Conservation (phyloP, 768 basidiomycete species). For the Mrakia frigida region DNA sequence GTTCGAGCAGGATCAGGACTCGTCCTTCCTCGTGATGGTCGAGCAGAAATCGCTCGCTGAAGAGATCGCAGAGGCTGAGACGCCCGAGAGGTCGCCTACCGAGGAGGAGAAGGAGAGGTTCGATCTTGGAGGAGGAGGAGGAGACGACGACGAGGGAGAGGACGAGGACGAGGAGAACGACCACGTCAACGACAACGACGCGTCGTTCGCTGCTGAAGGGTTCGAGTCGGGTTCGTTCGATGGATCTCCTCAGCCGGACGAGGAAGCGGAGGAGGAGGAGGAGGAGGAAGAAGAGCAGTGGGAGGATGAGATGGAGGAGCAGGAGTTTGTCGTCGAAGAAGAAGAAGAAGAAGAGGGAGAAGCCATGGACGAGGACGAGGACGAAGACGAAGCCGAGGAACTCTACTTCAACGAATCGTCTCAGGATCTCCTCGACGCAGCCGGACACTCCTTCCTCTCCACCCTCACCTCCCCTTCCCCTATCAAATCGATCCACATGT, state of each 20-base stretch:
- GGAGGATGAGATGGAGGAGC: not conserved
- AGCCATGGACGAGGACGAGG: not conserved
- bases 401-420: slow-evolving; percentile 2
- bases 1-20: slow-evolving; percentile 1
- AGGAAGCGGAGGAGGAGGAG: not conserved
- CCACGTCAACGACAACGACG: not conserved
- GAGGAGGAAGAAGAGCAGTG: not conserved
- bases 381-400: not conserved
- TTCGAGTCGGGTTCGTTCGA: slow-evolving; percentile 4
- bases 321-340: not conserved
- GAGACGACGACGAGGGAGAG: not conserved
- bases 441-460: not conserved
- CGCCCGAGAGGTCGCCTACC: not conserved
- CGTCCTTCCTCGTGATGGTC: slow-evolving; percentile 20
- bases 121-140: not conserved
- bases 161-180: slow-evolving; percentile 4
- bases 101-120: not conserved
- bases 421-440: slow-evolving; percentile 9
- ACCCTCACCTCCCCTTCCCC: slow-evolving; percentile 11
- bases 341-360: not conserved
- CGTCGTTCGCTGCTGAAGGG: not conserved
- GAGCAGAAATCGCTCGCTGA: slow-evolving; percentile 23
- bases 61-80: slow-evolving; percentile 1
- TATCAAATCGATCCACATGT: not conserved
- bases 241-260: not conserved